Evolutionary conservation across 2,329 filamentous ascomycete genomes (phyloP).

Genomic region (Neocucurbitaria cava): DNA sequence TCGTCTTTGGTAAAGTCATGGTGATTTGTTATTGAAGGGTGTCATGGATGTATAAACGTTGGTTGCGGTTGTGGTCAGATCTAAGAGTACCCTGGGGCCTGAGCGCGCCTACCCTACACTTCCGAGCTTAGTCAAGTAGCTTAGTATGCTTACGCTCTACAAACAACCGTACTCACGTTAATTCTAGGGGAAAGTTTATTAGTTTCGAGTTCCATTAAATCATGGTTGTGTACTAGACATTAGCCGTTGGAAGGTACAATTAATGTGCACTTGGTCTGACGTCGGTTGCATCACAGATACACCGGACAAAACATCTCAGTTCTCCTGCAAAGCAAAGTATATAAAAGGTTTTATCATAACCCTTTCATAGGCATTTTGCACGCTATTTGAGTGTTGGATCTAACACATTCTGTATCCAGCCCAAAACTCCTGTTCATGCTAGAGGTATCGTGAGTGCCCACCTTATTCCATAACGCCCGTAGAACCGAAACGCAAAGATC

Average conservation of each 20-base stretch:
- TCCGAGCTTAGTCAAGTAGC: slow-evolving; percentile 26
- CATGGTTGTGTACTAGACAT: neutral
- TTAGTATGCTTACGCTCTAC: neutral
- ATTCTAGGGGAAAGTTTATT: no score
- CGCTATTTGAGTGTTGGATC: slow-evolving; percentile 1
- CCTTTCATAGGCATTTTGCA: slow-evolving; percentile 3
- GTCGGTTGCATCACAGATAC: neutral
- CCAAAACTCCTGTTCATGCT: slow-evolving; percentile 27
- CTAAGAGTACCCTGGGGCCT: slow-evolving; percentile 10
- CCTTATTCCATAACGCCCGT: slow-evolving; percentile 26
- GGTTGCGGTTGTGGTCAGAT: slow-evolving; percentile 6
- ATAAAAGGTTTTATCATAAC: neutral
- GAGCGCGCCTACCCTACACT: no score
- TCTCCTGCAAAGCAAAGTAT: neutral
- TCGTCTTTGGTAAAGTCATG: slow-evolving; percentile 35
- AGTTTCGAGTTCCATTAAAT: no score
- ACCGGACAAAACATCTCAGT: neutral
- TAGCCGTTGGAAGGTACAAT: neutral
- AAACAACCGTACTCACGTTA: neutral
- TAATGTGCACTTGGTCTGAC: neutral
- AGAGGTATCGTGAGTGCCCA: slow-evolving; percentile 23
- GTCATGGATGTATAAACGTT: slow-evolving; percentile 1
- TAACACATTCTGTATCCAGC: neutral
- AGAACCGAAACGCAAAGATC: neutral
- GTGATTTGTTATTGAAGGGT: neutral